A percentile compares a stretch with the other conserved stretches of the same genome.
These are phyloP conservation scores for Hypholoma sublateritium DNA, from an alignment of 768 basidiomycete species.

Conservation along the genomic window DNA sequence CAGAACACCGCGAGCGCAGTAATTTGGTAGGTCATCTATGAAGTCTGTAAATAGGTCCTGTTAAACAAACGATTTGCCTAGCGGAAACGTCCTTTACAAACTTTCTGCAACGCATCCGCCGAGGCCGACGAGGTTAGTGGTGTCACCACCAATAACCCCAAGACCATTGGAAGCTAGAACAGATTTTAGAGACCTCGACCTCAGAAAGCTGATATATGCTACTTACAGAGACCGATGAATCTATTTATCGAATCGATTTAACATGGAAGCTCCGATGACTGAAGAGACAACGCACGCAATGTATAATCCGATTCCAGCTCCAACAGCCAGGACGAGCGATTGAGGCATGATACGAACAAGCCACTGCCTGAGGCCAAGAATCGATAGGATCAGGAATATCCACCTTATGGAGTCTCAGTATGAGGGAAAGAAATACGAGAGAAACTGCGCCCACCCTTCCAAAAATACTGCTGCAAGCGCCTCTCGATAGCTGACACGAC, in stretches of 20 bases:
- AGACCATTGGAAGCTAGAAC: conserved; percentile 63
- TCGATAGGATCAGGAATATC: conserved; percentile 77
- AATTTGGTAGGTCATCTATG: conserved; percentile 45
- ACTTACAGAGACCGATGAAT: conserved; percentile 73
- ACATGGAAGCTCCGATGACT: not conserved
- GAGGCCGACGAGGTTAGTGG: conserved; percentile 73
- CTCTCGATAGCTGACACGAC: conserved; percentile 71
- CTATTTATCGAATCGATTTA: conserved; percentile 31
- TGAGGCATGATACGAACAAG: conserved; percentile 86
- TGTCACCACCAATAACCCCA: conserved; percentile 76
- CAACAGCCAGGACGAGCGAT: conserved; percentile 81
- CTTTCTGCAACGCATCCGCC: conserved; percentile 70
- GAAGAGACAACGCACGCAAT: conserved; percentile 59
- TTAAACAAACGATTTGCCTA: not conserved
- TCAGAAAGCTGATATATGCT: too few relatives aligned
- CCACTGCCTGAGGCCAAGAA: conserved; percentile 90
- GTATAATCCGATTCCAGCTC: conserved; percentile 87
- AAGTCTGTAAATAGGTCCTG: conserved; percentile 35
- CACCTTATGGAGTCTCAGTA: conserved; percentile 44
- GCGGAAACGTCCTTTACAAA: conserved; percentile 11
- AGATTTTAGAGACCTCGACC: not conserved
- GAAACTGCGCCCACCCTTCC: conserved; percentile 60
- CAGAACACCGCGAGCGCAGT: conserved; percentile 64
- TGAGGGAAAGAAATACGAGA: not conserved
- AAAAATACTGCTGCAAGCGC: conserved; percentile 85